phyloP scores from a whole-genome alignment of 345 rosid genomes.

The Corchorus olitorius region DNA sequence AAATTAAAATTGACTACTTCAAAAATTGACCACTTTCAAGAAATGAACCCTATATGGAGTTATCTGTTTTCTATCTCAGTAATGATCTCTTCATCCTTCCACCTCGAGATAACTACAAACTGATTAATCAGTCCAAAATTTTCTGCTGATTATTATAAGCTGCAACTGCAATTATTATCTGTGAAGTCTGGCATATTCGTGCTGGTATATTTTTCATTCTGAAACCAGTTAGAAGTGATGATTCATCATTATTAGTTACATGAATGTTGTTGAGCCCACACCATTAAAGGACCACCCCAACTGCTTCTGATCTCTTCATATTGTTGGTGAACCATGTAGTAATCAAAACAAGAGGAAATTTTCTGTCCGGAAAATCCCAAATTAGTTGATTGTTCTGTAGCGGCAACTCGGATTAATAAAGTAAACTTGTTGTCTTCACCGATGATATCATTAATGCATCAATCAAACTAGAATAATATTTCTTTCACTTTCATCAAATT shows the following conservation, averaged over 20 bases:
- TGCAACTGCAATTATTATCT: no score
- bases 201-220: neutral
- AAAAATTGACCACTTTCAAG: neutral
- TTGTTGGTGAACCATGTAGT: neutral
- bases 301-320: neutral
- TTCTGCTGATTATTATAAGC: no score
- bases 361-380: no score
- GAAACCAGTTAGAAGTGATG: conserved; percentile 8
- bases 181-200: no score
- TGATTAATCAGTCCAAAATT: neutral
- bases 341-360: neutral
- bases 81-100: neutral
- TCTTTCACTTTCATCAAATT: neutral
- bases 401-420: neutral
- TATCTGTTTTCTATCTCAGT: neutral
- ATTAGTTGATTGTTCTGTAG: no score
- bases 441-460: neutral
- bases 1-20: no score
- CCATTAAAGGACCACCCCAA: neutral
- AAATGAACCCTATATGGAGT: neutral
- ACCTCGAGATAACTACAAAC: neutral
- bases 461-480: neutral
- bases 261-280: conserved; percentile 3
- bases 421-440: neutral
- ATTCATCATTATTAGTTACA: neutral